These are phyloP conservation scores for Beta lomatogona DNA, from an alignment of 179 eudicot genomes.

Conservation along the genomic window DNA sequence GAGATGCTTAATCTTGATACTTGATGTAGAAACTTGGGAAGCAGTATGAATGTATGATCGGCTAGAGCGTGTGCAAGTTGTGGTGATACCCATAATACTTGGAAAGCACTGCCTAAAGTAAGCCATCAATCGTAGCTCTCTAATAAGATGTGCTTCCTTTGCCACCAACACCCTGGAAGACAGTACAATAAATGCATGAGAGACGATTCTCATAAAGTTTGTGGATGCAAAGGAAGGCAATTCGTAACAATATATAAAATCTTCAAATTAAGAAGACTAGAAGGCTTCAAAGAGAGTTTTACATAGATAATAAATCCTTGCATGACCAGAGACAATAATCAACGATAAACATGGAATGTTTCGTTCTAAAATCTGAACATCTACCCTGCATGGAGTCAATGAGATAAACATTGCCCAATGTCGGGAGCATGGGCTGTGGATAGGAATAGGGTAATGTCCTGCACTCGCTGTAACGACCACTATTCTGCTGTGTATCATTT, in stretches of 20 bases:
- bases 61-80: constrained; percentile 80
- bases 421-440: background rate
- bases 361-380: background rate
- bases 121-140: constrained; percentile 71
- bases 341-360: background rate
- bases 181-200: constrained; percentile 7
- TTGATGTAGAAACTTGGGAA: constrained; percentile 68
- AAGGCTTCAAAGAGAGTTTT: constrained; percentile 6
- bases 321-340: constrained; percentile 6
- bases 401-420: background rate
- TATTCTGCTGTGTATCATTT: background rate
- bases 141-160: constrained; percentile 70
- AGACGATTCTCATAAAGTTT: background rate
- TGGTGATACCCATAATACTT: constrained; percentile 48
- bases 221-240: background rate
- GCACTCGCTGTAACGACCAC: background rate
- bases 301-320: background rate
- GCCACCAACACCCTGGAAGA: constrained; percentile 59
- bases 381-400: background rate
- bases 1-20: constrained; percentile 70
- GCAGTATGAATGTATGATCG: constrained; percentile 55
- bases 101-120: constrained; percentile 90
- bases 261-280: background rate
- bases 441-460: background rate
- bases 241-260: background rate